Evolutionary conservation across 768 basidiomycete genomes (phyloP), one percentile per base, ranked within the genome.

Genomic region (Suillus subaureus): DNA sequence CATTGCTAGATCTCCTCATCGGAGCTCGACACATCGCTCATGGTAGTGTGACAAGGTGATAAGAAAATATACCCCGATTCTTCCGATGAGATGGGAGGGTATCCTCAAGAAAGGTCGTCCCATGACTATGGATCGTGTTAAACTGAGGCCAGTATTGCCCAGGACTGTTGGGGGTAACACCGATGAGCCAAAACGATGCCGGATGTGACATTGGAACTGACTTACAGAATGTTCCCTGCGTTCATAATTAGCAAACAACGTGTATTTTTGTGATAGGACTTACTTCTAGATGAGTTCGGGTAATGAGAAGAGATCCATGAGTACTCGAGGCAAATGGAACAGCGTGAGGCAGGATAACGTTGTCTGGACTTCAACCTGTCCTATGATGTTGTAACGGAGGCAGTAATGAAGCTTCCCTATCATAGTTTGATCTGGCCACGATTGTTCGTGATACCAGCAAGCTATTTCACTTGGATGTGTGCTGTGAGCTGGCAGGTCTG

Each of bases 41-140:
- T 67, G 4, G 74, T 69, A 1, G 78, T 79, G 39, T 78, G 71
- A 33, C 79, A 79, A 0, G 76, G 74, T 6, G 78, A 79, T 4
- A 79, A 64, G 33, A 79, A 79, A 0, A 28, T 79, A 72, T 5
- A 33, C 3, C 18, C 70, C 69, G 65, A 28, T 64, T 55, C 2
- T 51, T 35, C 12, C 71, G 63, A 8, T 61, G 60, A 3, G 56
- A 63, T 11, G 65, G 64, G 3, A 76, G 63, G 55, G 78, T 60
- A 33, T 73, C 70, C 23, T 68, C 57, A 16, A 26, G 23, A 26
- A 15, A 23, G 23, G 49, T 26, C 49, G 49, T 51, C 23, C 15
- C 11, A 13, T 23, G 11, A 49, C 12, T 49, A 13, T 23, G 12
- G 11, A 23, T 49, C 23, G 23, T 49, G 12, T 13, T 69, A 35